These are phyloP conservation scores for Penicillium cataractarum DNA, from an alignment of 495 filamentous ascomycete species.

Conservation along the genomic window DNA sequence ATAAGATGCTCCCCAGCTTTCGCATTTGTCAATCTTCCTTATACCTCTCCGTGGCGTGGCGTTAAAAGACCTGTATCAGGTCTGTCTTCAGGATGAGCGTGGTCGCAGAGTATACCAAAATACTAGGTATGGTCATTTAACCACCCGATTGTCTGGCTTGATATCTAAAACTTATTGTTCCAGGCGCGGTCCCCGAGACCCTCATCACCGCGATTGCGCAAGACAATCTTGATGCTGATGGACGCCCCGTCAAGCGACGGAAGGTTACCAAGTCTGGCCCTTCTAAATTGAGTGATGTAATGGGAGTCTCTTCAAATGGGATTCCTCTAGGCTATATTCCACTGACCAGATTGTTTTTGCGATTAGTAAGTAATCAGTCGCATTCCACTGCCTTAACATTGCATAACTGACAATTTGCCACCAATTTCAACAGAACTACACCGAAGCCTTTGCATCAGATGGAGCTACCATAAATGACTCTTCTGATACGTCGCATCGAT, in stretches of 20 bases:
- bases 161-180: conserved; percentile 17
- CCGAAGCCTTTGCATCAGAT: background rate
- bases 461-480: background rate
- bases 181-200: conserved; percentile 32
- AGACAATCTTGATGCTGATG: conserved; percentile 18
- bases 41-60: conserved; percentile 7
- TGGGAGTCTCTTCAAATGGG: conserved; percentile 25
- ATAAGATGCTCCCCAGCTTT: conserved; percentile 22
- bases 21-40: conserved; percentile 6
- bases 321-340: conserved; percentile 43
- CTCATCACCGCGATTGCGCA: conserved; percentile 31
- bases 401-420: conserved; percentile 16
- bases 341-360: conserved; percentile 37
- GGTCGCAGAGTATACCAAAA: conserved; percentile 22
- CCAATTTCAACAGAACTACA: conserved; percentile 26
- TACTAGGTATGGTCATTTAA: conserved; percentile 26
- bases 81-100: conserved; percentile 30
- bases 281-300: conserved; percentile 26
- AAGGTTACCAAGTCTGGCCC: conserved; percentile 29
- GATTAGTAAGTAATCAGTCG: conserved; percentile 34
- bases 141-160: background rate
- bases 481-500: background rate
- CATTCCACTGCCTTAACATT: background rate
- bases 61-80: conserved; percentile 2
- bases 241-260: conserved; percentile 41